phyloP scores from a whole-genome alignment of 2,329 filamentous ascomycete genomes.

The Amauroascus niger region DNA sequence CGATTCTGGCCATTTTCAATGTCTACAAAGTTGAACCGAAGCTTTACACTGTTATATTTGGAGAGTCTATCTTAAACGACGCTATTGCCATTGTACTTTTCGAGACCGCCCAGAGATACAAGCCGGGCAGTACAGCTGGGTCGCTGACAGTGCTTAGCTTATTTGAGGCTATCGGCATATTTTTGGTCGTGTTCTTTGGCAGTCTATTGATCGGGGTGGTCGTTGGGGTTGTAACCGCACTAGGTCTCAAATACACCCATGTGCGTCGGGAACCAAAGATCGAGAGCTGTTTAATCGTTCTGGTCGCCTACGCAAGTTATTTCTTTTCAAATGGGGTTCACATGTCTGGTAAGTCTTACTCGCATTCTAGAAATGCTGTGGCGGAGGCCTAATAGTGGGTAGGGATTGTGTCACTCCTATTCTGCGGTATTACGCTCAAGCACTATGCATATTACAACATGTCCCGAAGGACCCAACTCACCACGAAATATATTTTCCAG shows the following conservation, averaged over 20 bases:
- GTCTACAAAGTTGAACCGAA: conserved; percentile 99
- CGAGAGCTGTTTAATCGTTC: conserved; percentile 84
- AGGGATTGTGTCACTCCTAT: conserved; percentile 92
- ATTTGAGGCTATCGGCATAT: conserved; percentile 85
- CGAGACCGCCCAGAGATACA: conserved; percentile 92
- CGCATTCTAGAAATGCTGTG: background rate
- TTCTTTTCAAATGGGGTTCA: conserved; percentile 95
- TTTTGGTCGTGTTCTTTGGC: conserved; percentile 92
- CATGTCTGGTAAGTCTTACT: conserved; percentile 67
- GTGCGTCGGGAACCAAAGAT: conserved; percentile 89
- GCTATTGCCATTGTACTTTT: conserved; percentile 98
- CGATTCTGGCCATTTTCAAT: conserved; percentile 97
- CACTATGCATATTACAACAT: conserved; percentile 99
- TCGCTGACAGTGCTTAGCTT: conserved; percentile 70
- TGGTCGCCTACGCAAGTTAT: conserved; percentile 93
- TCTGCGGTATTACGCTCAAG: conserved; percentile 96
- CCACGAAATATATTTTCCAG: conserved; percentile 95
- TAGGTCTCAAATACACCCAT: conserved; percentile 89
- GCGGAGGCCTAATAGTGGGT: background rate
- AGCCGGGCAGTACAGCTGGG: conserved; percentile 57
- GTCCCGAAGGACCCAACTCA: conserved; percentile 92
- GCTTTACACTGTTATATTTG: conserved; percentile 96
- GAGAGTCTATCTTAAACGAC: conserved; percentile 95
- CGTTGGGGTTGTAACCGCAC: conserved; percentile 75
- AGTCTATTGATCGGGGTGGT: conserved; percentile 81